These are phyloP conservation scores for Hanseniaspora thailandica DNA, from an alignment of 805 yeast genomes.

Conservation along the genomic window DNA sequence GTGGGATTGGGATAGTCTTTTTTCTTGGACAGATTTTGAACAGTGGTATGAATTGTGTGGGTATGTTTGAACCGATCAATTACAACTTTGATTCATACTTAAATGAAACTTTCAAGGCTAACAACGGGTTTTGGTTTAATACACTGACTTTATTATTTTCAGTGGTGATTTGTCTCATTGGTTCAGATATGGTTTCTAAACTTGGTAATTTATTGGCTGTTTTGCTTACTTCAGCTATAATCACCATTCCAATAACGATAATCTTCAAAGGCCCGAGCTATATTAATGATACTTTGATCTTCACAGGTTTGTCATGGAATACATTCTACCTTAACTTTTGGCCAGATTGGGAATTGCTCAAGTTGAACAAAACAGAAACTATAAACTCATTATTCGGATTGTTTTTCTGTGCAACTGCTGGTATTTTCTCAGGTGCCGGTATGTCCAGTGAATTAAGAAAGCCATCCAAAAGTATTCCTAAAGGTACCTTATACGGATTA, in stretches of 20 bases:
- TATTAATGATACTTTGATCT: conserved; percentile 37
- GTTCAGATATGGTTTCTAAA: conserved; percentile 67
- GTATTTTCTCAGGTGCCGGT: conserved; percentile 95
- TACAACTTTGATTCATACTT: conserved; percentile 53
- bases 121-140: conserved; percentile 58
- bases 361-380: conserved; percentile 52
- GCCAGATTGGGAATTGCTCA: conserved; percentile 77
- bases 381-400: conserved; percentile 84
- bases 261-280: conserved; percentile 51
- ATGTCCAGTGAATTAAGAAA: conserved; percentile 88
- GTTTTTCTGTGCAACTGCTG: conserved; percentile 96
- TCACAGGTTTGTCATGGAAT: conserved; percentile 63
- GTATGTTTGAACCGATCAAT: conserved; percentile 81
- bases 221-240: conserved; percentile 54
- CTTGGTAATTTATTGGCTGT: conserved; percentile 69
- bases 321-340: conserved; percentile 55
- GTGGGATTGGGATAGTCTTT: conserved; percentile 89
- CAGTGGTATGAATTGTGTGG: conserved; percentile 86
- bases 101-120: not conserved
- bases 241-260: conserved; percentile 72
- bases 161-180: conserved; percentile 65
- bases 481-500: conserved; percentile 84
- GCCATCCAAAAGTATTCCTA: conserved; percentile 84
- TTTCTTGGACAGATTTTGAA: conserved; percentile 90
- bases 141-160: conserved; percentile 58